These are phyloP conservation scores for Tilletiopsis washingtonensis DNA, from an alignment of 1,284 basidiomycete genomes.

Conservation along the genomic window DNA sequence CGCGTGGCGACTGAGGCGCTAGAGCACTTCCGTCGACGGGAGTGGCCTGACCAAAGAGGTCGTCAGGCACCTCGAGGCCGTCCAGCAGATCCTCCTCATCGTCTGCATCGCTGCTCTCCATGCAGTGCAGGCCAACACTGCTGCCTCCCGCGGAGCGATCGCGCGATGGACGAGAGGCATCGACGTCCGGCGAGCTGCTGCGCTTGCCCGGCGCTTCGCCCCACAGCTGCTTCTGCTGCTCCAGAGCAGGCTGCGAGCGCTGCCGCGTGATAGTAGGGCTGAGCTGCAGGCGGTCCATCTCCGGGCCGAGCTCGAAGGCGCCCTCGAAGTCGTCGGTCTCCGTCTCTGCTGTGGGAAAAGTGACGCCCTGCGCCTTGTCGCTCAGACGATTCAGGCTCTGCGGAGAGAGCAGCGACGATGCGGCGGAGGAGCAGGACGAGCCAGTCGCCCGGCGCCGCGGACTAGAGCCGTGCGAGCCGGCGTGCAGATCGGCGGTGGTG, in stretches of 20 bases:
- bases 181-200: background rate
- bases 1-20: background rate
- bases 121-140: no score
- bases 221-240: slow-evolving; percentile 16
- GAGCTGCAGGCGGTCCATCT: slow-evolving; percentile 20
- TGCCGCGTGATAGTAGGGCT: slow-evolving; percentile 20
- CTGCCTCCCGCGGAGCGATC: background rate
- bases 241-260: slow-evolving; percentile 17
- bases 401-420: background rate
- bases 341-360: background rate
- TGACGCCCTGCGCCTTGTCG: background rate
- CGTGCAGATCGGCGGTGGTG: background rate
- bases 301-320: slow-evolving; percentile 26
- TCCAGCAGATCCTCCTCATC: slow-evolving; percentile 25
- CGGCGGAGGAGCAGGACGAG: background rate
- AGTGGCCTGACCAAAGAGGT: slow-evolving; percentile 15
- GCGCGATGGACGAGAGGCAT: background rate
- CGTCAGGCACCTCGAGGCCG: slow-evolving; percentile 22
- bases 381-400: background rate
- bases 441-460: no score
- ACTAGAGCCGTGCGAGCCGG: background rate
- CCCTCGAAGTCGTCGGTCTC: background rate
- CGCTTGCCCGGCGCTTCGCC: slow-evolving; percentile 8
- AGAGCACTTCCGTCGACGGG: background rate
- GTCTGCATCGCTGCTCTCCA: slow-evolving; percentile 24